These are phyloP conservation scores for Pisolithus albus DNA, from an alignment of 768 basidiomycete genomes.

Conservation along the genomic window DNA sequence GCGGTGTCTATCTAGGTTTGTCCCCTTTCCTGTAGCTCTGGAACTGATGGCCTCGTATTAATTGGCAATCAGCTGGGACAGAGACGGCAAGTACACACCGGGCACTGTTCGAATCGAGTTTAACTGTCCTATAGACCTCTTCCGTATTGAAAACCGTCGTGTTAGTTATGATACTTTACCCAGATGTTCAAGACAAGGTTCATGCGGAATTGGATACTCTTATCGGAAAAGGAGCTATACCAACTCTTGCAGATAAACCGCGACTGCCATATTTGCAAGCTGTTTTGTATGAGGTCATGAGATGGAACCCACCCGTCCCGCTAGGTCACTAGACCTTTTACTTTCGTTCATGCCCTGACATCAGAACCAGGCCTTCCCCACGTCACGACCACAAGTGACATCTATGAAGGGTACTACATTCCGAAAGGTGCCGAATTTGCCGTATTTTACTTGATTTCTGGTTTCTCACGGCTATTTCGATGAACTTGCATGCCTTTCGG, in stretches of 20 bases:
- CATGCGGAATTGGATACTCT: conserved; percentile 22
- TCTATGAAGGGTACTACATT: conserved; percentile 16
- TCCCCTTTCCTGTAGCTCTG: neutral
- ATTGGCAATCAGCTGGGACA: neutral
- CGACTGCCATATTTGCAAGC: conserved; percentile 22
- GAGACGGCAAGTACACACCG: neutral
- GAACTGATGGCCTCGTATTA: neutral
- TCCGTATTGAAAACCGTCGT: conserved; percentile 13
- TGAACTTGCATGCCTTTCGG: neutral
- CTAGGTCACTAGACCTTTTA: neutral
- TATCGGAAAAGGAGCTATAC: conserved; percentile 16
- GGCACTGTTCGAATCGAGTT: neutral
- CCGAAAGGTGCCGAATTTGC: conserved; percentile 11
- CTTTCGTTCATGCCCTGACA: neutral
- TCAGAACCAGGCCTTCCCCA: neutral
- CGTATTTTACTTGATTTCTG: neutral
- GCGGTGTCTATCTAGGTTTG: neutral
- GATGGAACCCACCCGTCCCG: conserved; percentile 15
- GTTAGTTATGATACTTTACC: conserved; percentile 21
- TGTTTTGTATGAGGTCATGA: conserved; percentile 17
- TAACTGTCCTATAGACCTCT: conserved; percentile 7
- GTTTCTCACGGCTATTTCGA: too few species aligned
- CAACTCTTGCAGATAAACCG: conserved; percentile 17
- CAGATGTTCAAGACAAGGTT: conserved; percentile 20
- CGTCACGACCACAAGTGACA: conserved; percentile 8